Evolutionary conservation across 805 yeast species (phyloP).

Genomic region (Barnettozyma wickerhamii): DNA sequence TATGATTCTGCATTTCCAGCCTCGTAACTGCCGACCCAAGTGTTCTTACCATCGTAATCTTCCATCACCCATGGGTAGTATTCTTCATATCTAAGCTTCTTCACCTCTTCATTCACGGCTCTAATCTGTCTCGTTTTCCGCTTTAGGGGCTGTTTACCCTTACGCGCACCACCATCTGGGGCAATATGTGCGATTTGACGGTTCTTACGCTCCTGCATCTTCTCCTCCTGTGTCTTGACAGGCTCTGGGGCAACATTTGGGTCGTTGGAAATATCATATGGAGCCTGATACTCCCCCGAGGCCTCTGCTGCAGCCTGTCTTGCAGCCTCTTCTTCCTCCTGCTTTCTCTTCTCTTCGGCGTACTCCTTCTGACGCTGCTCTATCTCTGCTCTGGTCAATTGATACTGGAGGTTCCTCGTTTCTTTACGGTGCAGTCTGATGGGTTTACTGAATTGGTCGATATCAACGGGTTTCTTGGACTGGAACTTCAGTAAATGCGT

Average conservation of each 20-base stretch:
- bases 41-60: conserved; percentile 90
- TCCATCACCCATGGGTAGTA: conserved; percentile 98
- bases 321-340: conserved; percentile 30
- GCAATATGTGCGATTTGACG: conserved; percentile 64
- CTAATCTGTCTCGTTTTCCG: conserved; percentile 83
- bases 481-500: conserved; percentile 83
- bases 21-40: conserved; percentile 94
- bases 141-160: conserved; percentile 53
- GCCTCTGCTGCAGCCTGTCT: conserved; percentile 22
- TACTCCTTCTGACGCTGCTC: conserved; percentile 55
- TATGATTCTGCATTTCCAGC: conserved; percentile 84
- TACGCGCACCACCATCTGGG: conserved; percentile 88
- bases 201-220: conserved; percentile 29
- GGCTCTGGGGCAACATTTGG: conserved; percentile 30
- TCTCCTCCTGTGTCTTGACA: conserved; percentile 33
- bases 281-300: conserved; percentile 14
- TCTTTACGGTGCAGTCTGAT: conserved; percentile 89
- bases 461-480: conserved; percentile 66
- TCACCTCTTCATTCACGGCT: conserved; percentile 75
- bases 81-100: conserved; percentile 88
- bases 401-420: conserved; percentile 86
- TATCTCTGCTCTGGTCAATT: conserved; percentile 71
- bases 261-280: conserved; percentile 11
- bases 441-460: conserved; percentile 71
- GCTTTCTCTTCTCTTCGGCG: conserved; percentile 31